A percentile compares a stretch with the other conserved stretches of the same genome.
Conservation (phyloP, 2,329 filamentous ascomycete species). For the Sporothrix brasiliensis region DNA sequence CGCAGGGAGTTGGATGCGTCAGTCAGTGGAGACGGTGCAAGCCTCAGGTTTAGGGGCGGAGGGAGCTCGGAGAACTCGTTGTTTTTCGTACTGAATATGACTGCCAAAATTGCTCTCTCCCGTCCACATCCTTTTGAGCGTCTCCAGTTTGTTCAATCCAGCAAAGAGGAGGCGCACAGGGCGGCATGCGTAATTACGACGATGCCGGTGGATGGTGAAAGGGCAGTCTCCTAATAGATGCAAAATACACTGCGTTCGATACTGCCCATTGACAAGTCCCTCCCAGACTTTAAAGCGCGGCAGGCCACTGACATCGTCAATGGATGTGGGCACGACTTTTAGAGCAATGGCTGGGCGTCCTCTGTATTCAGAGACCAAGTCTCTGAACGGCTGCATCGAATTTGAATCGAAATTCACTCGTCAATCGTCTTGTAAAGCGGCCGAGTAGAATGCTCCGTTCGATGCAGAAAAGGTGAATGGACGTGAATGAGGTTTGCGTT, state of each 20-base stretch:
- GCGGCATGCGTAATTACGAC: conserved; percentile 17
- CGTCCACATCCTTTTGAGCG: not conserved
- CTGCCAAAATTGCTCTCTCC: too few relatives aligned
- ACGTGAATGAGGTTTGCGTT: too few relatives aligned
- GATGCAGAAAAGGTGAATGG: too few relatives aligned
- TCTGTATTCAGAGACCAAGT: too few relatives aligned
- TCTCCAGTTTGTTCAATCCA: conserved; percentile 4
- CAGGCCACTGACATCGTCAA: too few relatives aligned
- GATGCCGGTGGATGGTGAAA: not conserved
- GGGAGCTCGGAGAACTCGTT: not conserved
- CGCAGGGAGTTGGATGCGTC: conserved; percentile 6
- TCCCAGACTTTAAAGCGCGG: too few relatives aligned
- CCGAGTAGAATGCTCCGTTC: too few relatives aligned
- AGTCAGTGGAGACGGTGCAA: conserved; percentile 11
- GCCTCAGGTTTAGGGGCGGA: not conserved
- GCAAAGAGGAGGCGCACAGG: not conserved
- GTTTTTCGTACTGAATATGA: not conserved
- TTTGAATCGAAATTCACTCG: too few relatives aligned
- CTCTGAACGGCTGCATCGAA: too few relatives aligned
- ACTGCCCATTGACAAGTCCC: not conserved
- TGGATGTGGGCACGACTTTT: too few relatives aligned
- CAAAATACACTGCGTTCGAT: not conserved
- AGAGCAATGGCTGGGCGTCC: too few relatives aligned
- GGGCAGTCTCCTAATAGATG: not conserved
- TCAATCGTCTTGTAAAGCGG: too few relatives aligned